These are phyloP conservation scores for Fallopia convolvulus DNA, from an alignment of 148 eudicot species.

Conservation along the genomic window DNA sequence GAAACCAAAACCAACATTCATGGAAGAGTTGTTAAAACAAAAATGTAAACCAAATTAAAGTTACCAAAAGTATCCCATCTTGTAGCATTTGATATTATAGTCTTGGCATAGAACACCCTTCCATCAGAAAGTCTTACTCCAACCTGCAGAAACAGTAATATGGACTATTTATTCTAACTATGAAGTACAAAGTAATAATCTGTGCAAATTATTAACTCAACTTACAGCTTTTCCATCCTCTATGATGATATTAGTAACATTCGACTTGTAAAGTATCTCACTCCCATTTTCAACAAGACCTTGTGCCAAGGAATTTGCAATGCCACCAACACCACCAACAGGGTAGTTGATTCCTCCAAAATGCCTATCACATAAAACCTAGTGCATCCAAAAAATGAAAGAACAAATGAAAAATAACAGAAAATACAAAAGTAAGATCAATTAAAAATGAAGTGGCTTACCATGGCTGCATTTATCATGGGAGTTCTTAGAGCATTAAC, in stretches of 20 bases:
- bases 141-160: conserved; percentile 34
- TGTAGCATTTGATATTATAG: conserved; percentile 90
- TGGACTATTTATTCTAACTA: conserved; percentile 9
- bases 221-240: conserved; percentile 89
- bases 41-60: conserved; percentile 15
- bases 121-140: conserved; percentile 90
- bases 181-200: neutral
- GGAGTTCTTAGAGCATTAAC: conserved; percentile 91
- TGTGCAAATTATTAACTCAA: conserved; percentile 8
- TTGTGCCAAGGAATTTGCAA: conserved; percentile 77
- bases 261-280: conserved; percentile 84
- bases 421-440: conserved; percentile 1
- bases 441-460: conserved; percentile 28
- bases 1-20: neutral
- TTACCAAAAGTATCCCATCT: conserved; percentile 99
- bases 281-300: conserved; percentile 86
- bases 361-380: conserved; percentile 99
- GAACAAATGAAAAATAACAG: neutral
- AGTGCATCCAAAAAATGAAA: conserved; percentile 18
- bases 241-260: conserved; percentile 63
- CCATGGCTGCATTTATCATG: conserved; percentile 99
- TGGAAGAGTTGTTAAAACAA: neutral
- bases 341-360: conserved; percentile 98
- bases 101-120: conserved; percentile 67
- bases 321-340: conserved; percentile 94